phyloP scores from a whole-genome alignment of 106 monocot genomes.

The Allium cepa region DNA sequence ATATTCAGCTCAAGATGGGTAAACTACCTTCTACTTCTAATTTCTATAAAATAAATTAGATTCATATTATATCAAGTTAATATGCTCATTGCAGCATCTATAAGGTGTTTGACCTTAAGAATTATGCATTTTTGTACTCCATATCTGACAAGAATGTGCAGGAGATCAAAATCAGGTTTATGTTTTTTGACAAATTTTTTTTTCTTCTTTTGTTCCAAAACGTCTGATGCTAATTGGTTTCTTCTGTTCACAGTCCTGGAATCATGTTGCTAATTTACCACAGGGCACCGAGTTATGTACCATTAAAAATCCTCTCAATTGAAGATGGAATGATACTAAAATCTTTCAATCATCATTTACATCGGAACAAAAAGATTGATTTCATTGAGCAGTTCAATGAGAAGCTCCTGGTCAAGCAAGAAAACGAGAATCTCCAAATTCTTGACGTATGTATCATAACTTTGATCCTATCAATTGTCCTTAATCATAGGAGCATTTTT shows the following conservation, averaged over 20 bases:
- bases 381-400: slow-evolving; percentile 66
- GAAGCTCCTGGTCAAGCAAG: slow-evolving; percentile 54
- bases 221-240: slow-evolving; percentile 5
- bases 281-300: slow-evolving; percentile 46
- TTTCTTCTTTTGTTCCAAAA: neutral
- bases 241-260: slow-evolving; percentile 43
- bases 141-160: slow-evolving; percentile 84
- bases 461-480: neutral
- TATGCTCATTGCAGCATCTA: slow-evolving; percentile 41
- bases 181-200: neutral
- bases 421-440: slow-evolving; percentile 56
- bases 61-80: neutral
- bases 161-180: slow-evolving; percentile 92
- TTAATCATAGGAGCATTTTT: neutral
- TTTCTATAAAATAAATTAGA: neutral
- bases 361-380: slow-evolving; percentile 69
- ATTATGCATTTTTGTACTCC: slow-evolving; percentile 70
- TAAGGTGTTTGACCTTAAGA: slow-evolving; percentile 81
- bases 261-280: slow-evolving; percentile 72
- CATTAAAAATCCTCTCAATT: slow-evolving; percentile 65
- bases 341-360: slow-evolving; percentile 63
- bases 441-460: slow-evolving; percentile 27
- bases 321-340: slow-evolving; percentile 69
- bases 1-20: slow-evolving; percentile 76
- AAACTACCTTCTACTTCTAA: slow-evolving; percentile 11